Base-by-base conservation (phyloP, 768 basidiomycete genomes). In the Tulasnella sp. region DNA sequence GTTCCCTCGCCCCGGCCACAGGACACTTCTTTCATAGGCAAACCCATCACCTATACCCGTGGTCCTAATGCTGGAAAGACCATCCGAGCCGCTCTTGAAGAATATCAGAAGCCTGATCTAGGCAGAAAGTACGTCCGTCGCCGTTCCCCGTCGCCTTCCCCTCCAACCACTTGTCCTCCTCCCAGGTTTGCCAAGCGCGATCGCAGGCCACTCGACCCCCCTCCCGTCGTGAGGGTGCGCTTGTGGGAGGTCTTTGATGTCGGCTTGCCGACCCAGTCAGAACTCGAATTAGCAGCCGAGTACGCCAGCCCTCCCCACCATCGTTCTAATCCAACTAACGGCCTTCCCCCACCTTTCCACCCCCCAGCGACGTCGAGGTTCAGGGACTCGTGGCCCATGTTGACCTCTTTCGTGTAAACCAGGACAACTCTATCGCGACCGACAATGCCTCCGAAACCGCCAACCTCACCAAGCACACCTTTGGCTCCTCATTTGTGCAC, bases 301-400 rank as follows among this genome's bases (percentile, higher is more conserved):
- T 58, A 36, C 36, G 62, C 46, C 23, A 31, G 54, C 34, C 15
- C 37, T 21, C 36, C 32, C 39, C 29, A 46, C 21, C 45, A 32
- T 25, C 60, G 32, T 23, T 17, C 55, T 19, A 19, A 45, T 57
- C 35, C 49, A 40, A 17, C 39, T 46, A 2, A 55, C 21, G 31
- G 39, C 49, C 36, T 55, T 54, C 53, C 52, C 57, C 60, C 59
- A 64, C 17, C 41, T 7, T 21, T 41, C 36, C 58, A n/a, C 23
- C 52, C 23, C n/a, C 0, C 63, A 86, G 84, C 40, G 75, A 77
- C 39, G 67, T 83, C 42, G 77, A 81, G 54, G 72, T 72, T n/a
- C 72, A 79, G 29, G 86, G 86, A 2, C 72, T 86, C 11, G 66
- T 89, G 14, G 87, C 86, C 67, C 84, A 81, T 2, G 83, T 84